Percentiles rank a stretch among this genome's conserved stretches.
phyloP scores from a whole-genome alignment of 495 filamentous ascomycete genomes.

The Lophium mytilinum region DNA sequence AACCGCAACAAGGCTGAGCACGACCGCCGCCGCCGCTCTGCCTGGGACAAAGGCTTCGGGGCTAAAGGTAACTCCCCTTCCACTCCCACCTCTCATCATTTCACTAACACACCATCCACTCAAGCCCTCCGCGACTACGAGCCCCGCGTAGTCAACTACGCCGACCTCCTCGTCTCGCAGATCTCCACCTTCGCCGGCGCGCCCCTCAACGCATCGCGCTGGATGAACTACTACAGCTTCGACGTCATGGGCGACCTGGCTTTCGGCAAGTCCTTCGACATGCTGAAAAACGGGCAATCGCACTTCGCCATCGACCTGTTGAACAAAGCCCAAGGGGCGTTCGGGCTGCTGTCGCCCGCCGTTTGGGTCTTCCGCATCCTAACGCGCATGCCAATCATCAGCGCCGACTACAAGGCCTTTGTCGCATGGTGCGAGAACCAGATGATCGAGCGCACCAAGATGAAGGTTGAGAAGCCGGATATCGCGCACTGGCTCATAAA shows the following conservation, averaged over 20 bases:
- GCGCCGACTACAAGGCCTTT: constrained; percentile 9
- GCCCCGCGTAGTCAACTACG: constrained; percentile 9
- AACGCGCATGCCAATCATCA: neutral
- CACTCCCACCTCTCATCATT: neutral
- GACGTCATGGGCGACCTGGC: constrained; percentile 48
- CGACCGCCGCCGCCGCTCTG: constrained; percentile 28
- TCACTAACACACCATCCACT: too few relatives aligned
- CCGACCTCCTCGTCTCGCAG: neutral
- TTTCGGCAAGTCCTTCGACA: constrained; percentile 40
- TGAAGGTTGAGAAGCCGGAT: neutral
- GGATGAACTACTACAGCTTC: constrained; percentile 43
- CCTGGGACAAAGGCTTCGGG: constrained; percentile 39
- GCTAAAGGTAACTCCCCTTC: constrained; percentile 22
- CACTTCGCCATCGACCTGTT: constrained; percentile 14
- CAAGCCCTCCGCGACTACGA: constrained; percentile 21
- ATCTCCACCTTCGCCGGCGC: constrained; percentile 1
- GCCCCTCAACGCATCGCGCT: constrained; percentile 36
- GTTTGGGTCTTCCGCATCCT: constrained; percentile 6
- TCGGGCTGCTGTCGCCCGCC: constrained; percentile 2
- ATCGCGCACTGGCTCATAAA: neutral
- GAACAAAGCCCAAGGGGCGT: constrained; percentile 7
- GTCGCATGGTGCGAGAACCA: constrained; percentile 9
- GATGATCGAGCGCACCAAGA: constrained; percentile 16
- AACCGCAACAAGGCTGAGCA: constrained; percentile 29
- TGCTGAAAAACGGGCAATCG: constrained; percentile 19